Base-by-base conservation (phyloP, 106 monocot genomes). In the Allium sativum region DNA sequence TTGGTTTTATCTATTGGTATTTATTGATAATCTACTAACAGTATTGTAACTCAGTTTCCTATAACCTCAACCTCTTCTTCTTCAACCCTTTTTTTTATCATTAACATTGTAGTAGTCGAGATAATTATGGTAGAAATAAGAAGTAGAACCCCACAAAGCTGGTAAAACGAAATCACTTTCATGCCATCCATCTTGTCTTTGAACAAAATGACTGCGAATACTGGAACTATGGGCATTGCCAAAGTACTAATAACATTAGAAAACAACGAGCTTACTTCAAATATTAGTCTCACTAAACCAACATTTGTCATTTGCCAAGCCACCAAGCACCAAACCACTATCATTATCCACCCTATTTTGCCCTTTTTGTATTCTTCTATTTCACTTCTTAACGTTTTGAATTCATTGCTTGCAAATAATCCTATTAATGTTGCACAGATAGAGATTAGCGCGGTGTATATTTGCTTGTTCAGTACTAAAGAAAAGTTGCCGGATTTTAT, bases 201-300 rank as follows among this genome's bases (percentile, higher is more conserved):
- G 21, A 84, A 84, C 46, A 84, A 56, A 40, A 79, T 50, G 41
- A 79, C 79, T n/a, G 84, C 84, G 18, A 84, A 79, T 22, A 84
- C 45, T 7, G 84, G 84, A 10, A 79, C 73, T 7, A 82, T 21
- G 3, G 82, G 77, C 12, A 69, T 13, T 19, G 31, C 73, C 21
- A 82, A n/a, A 0, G 74, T 71, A 44, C 77, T 54, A 11, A 77
- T 77, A 45, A 77, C 77, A 58, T 82, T 82, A 3, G 77, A 67
- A 56, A 82, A 77, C 20, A 84, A 69, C 10, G 84, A 79, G 40
- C 79, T 76, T 44, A 73, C 73, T 65, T 60, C 19, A 19, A 65
- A 76, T 15, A 76, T 62, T 41, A 84, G 58, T 6, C 79, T 62
- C 7, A 79, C 52, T 3, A 70, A 8, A 13, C 76, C 79, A 19